Evolutionary conservation across 208 protist species (phyloP), one percentile per base, ranked within the genome.

Genomic region (Crithidia expoeki): DNA sequence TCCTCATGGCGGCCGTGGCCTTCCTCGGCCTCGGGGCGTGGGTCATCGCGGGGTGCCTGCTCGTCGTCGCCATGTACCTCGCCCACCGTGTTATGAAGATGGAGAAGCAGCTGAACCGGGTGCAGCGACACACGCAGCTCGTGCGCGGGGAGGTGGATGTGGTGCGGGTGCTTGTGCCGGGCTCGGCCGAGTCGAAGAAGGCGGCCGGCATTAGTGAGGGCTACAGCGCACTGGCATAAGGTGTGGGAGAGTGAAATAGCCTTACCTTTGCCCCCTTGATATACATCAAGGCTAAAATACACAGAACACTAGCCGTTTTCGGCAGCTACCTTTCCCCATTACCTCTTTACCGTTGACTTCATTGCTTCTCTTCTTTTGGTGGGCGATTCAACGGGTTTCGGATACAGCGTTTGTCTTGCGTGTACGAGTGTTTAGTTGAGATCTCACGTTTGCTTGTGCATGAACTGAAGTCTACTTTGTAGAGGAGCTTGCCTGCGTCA

Each of bases 21-120:
- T 59, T 92, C 30, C 44, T 92, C 25, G 86, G 89, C 1, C 21
- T 76, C 7, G 86, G 89, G 3, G 79, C 68, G 32, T 91, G 86
- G 83, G 36, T 89, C 7, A 72, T 94, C 14, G 57, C 78, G 1
- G 9, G 76, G 14, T 92, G 86, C 67, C 36, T 92, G 68, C 2
- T 83, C 21, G 61, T 46, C 50, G 77, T 85, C 0, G 86, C 76
- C 23, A 72, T 81, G 33, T 94, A 94, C 74, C 70, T 90, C 19
- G 86, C 86, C 5, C 83, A 94, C 57, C 89, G 89, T 3, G 62
- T 94, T 5, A 82, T 92, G 72, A 77, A 79, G 36, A 92, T 91
- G 58, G 89, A 94, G 79, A 85, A 85, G 69, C 80, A 86, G 17
- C 70, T 94, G 40, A 70, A 61, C 12, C 52, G 58, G 27, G 62